Base-by-base conservation (phyloP, 148 eudicot species). In the Vaccinium corymbosum region DNA sequence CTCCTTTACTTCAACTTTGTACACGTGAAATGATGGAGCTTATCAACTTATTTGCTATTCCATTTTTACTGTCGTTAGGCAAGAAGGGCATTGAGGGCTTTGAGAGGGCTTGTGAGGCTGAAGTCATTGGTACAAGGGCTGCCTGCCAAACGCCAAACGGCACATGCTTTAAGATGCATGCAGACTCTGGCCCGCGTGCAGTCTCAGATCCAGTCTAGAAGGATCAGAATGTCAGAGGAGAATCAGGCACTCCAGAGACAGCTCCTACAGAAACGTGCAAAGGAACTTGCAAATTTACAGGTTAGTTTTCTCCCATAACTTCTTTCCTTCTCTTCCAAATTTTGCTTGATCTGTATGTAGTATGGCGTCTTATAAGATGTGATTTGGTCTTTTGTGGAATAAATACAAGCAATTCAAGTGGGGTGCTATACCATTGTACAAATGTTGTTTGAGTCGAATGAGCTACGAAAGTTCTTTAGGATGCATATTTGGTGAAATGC, bases 151-250 rank as follows among this genome's bases (percentile, higher is more conserved):
- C 91, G 94, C 20, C 99, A 93, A 81, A 94, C 96, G 6, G 79
- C 92, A 56, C 92, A 89, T 51, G 89, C 99, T 78, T 89, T 97
- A 48, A 93, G 89, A 86, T 92, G 90, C 76, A 93, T 97, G 98
- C 99, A 95, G 88, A 89, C 93, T 71, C 84, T 97, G 83, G 94
- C 94, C 2, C 94, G 96, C 1, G 92, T 94, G 84, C 99, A 94
- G 80, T 57, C 89, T 78, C 95, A 97, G 89, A 86, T 97, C 79
- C 91, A 88, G 29, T 91, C 93, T 32, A 88, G 96, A 85, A 93
- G 98, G 86, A 83, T 90, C 42, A 92, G 89, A 79, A 93, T 92
- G 96, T 85, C 91, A 1, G 96, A 94, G 86, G 99, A 97, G 85
- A 94, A 94, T 77, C 89, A 88, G 49, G 94, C 97, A 53, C 90